Conservation (phyloP, 805 yeast genomes). For the Candida insectalens region DNA sequence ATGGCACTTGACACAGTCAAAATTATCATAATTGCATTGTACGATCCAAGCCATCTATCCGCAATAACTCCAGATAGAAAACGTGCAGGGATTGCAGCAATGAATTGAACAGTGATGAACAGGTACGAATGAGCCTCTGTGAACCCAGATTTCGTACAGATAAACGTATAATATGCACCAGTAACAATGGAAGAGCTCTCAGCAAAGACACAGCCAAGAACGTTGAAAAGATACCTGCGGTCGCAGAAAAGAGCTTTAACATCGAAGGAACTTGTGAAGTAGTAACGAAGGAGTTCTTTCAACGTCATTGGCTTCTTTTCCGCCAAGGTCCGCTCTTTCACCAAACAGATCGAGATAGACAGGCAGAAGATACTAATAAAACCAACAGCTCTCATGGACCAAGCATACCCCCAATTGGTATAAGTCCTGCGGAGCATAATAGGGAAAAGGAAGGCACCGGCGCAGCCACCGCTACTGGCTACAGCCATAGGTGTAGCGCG, state of each 20-base stretch:
- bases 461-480: slow-evolving; percentile 41
- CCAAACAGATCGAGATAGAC: slow-evolving; percentile 18
- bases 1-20: slow-evolving; percentile 35
- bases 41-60: slow-evolving; percentile 31
- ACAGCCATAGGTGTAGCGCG: slow-evolving; percentile 45
- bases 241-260: slow-evolving; percentile 29
- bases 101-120: slow-evolving; percentile 34
- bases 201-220: slow-evolving; percentile 33
- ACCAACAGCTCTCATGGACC: slow-evolving; percentile 46
- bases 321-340: slow-evolving; percentile 25
- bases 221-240: slow-evolving; percentile 29
- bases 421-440: slow-evolving; percentile 38
- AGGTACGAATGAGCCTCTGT: slow-evolving; percentile 31
- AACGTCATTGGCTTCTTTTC: slow-evolving; percentile 2
- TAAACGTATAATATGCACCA: slow-evolving; percentile 38
- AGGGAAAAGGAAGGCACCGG: slow-evolving; percentile 41
- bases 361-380: slow-evolving; percentile 27
- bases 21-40: slow-evolving; percentile 32
- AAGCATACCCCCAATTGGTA: slow-evolving; percentile 36
- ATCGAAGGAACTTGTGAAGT: slow-evolving; percentile 22
- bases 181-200: slow-evolving; percentile 37
- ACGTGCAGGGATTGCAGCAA: slow-evolving; percentile 28
- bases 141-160: slow-evolving; percentile 34
- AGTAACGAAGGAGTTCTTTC: slow-evolving; percentile 4
- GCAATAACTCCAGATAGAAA: slow-evolving; percentile 20